Evolutionary conservation across 495 filamentous ascomycete species (phyloP).

Genomic region (Penicillium verhagenii): DNA sequence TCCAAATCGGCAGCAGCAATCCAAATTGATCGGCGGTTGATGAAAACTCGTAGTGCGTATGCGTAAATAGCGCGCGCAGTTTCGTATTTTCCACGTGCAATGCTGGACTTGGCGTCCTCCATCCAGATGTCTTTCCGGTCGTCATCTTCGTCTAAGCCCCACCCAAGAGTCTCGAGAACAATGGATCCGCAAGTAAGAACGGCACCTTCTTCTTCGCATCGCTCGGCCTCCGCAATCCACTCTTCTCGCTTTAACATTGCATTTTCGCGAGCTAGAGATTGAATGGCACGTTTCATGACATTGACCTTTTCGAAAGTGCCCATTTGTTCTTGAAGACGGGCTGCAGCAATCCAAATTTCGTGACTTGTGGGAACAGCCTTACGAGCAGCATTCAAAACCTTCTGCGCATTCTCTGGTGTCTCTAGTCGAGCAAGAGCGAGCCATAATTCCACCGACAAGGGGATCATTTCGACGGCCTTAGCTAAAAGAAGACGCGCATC

Average conservation of each 20-base stretch:
- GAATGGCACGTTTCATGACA: constrained; percentile 91
- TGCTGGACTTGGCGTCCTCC: constrained; percentile 81
- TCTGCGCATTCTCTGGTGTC: constrained; percentile 83
- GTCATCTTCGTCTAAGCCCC: constrained; percentile 92
- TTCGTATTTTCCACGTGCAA: constrained; percentile 74
- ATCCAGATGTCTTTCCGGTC: constrained; percentile 94
- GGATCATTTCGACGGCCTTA: constrained; percentile 92
- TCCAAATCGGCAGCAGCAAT: constrained; percentile 88
- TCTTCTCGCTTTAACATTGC: constrained; percentile 97
- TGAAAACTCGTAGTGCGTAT: constrained; percentile 84
- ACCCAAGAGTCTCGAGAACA: constrained; percentile 89
- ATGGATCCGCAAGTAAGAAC: constrained; percentile 83
- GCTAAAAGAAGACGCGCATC: constrained; percentile 85
- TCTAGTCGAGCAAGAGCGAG: constrained; percentile 88
- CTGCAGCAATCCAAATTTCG: constrained; percentile 95
- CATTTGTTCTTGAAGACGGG: constrained; percentile 88
- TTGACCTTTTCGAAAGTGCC: constrained; percentile 71
- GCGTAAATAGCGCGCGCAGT: constrained; percentile 92
- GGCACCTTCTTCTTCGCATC: constrained; percentile 90
- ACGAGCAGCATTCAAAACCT: constrained; percentile 91
- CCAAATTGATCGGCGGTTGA: constrained; percentile 80
- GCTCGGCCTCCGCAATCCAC: constrained; percentile 94
- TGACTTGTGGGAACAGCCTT: constrained; percentile 88
- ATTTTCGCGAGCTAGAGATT: constrained; percentile 84
- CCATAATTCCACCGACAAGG: constrained; percentile 91